Evolutionary conservation across 371 early-diverging fungal species (phyloP), one percentile per base, ranked within the genome.

Genomic region (Apophysomyces variabilis): DNA sequence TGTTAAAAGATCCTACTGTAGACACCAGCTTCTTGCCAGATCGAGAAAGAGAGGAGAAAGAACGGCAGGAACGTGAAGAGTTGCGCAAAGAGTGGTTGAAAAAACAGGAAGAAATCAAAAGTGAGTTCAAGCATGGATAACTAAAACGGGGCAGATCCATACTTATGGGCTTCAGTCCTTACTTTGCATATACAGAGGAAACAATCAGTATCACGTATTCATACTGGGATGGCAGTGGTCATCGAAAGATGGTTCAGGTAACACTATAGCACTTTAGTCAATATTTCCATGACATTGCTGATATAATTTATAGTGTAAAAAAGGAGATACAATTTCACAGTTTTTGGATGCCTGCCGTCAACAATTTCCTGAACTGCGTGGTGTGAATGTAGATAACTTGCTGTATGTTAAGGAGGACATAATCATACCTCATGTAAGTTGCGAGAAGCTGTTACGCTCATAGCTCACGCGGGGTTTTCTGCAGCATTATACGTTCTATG

Each of bases 191-290:
- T 58, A 38, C 71, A 91, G 89, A 89, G 57, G 95, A 97, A 74
- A 74, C 80, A 11, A 93, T 97, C 45, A 69, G 74, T 14, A 90
- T 97, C 64, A 95, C 96, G 16, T 97, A 95, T 71, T 91, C 91
- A 61, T 97, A 92, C 70, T 97, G 98, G 98, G 97, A 97, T 77
- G 98, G 98, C 6, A 85, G 91, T 26, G 98, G 98, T 1, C 97
- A 97, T 69, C 94, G 97, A 57, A 90, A 90, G 59, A 78, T 77
- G 45, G 93, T 93, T 9, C 86, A 89, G 71, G 92, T 90, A 82
- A 72, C 32, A 26, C 32, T 26, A 3, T 26, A 3, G 32, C 32
- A 26, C 32, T 26, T 26, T 26, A 3, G 1, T 26, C 32, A 3
- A 26, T 2, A 26, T 26, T 26, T 1, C 32, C 32, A 26, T 26